These are phyloP conservation scores for Cornus florida DNA, from an alignment of 148 eudicot genomes.

Conservation along the genomic window DNA sequence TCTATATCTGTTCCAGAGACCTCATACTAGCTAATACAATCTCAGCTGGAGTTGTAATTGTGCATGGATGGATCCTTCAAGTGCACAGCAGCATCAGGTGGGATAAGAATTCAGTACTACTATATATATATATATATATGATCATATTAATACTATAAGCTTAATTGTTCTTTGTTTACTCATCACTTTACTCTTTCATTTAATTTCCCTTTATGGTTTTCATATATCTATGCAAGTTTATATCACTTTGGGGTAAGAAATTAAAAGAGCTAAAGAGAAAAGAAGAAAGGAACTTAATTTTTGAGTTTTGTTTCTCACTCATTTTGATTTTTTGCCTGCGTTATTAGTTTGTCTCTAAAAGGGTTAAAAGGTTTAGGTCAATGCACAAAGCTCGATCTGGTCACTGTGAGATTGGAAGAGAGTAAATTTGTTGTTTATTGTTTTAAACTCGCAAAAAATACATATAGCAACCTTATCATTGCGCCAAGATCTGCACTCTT, in stretches of 20 bases:
- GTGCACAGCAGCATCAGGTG: constrained; percentile 37
- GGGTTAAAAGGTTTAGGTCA: no score
- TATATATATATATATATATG: no score
- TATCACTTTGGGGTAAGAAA: not conserved
- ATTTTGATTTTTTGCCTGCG: not conserved
- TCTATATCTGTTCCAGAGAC: not conserved
- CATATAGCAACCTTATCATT: no score
- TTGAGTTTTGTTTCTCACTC: not conserved
- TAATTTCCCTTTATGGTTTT: not conserved
- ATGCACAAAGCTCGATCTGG: no score
- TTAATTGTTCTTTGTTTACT: not conserved
- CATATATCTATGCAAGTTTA: not conserved
- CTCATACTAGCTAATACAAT: not conserved
- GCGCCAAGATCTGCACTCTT: no score
- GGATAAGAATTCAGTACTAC: not conserved
- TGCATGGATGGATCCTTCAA: constrained; percentile 46
- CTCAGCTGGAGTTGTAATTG: not conserved
- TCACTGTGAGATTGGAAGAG: no score
- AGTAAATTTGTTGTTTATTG: no score
- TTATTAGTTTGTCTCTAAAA: not conserved
- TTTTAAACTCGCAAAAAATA: no score
- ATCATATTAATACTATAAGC: not conserved
- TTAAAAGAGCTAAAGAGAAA: constrained; percentile 14
- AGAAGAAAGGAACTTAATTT: not conserved
- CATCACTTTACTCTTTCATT: not conserved